Evolutionary conservation across 2,329 filamentous ascomycete genomes (phyloP).

Genomic region (Colletotrichum phormii): DNA sequence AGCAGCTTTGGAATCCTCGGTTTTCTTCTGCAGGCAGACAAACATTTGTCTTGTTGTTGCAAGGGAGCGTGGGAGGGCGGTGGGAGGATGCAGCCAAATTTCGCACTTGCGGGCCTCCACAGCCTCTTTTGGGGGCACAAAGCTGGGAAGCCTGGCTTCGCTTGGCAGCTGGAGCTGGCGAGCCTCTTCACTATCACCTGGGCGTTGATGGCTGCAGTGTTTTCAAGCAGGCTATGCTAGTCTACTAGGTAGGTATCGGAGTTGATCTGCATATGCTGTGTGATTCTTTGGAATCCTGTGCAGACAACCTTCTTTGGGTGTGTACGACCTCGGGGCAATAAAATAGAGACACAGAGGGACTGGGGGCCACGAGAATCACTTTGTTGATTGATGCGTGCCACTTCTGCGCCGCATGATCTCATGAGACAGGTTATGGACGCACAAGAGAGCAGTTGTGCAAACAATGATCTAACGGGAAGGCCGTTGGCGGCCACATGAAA

Average conservation of each 20-base stretch:
- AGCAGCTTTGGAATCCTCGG: background rate
- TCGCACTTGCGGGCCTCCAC: constrained; percentile 8
- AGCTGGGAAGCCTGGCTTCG: background rate
- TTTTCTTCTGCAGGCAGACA: constrained; percentile 17
- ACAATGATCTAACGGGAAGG: background rate
- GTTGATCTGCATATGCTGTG: background rate
- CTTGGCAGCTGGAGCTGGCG: background rate
- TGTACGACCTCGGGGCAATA: background rate
- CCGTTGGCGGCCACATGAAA: background rate
- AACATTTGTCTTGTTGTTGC: background rate
- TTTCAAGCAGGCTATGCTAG: background rate
- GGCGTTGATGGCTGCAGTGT: background rate
- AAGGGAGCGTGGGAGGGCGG: background rate
- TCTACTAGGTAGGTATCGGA: background rate
- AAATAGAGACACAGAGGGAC: background rate
- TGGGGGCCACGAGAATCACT: background rate
- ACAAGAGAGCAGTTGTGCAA: background rate
- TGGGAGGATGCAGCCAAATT: constrained; percentile 20
- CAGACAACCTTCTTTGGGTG: background rate
- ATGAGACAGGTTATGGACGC: background rate
- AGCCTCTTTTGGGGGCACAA: constrained; percentile 13
- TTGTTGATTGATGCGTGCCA: background rate
- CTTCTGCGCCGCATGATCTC: background rate
- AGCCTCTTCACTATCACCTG: background rate
- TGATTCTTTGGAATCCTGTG: background rate